phyloP scores from a whole-genome alignment of 495 filamentous ascomycete species.

The Penicillium psychrofluorescens region DNA sequence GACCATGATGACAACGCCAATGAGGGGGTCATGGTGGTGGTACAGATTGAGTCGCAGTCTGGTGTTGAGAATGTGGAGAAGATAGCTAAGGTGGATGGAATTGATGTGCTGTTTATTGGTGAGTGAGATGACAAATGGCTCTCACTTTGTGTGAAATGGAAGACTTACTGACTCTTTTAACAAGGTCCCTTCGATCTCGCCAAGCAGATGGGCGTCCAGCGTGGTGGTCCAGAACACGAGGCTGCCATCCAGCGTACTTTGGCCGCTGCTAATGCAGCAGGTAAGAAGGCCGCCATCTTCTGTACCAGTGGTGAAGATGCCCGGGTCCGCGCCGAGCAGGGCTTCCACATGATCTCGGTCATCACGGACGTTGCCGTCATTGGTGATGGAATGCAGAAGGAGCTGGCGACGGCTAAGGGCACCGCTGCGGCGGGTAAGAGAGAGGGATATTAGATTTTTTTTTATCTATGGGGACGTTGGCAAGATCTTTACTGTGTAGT shows the following conservation, averaged over 20 bases:
- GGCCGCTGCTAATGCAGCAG: conserved; percentile 53
- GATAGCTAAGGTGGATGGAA: conserved; percentile 37
- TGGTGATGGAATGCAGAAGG: conserved; percentile 23
- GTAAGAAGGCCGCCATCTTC: conserved; percentile 75
- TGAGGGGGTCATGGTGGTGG: conserved; percentile 25
- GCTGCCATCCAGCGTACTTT: conserved; percentile 59
- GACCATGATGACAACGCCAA: conserved; percentile 31
- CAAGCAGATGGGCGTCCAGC: conserved; percentile 29
- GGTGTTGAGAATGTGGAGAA: conserved; percentile 43
- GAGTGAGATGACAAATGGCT: not conserved
- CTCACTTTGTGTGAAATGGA: no score
- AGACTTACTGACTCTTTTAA: not conserved
- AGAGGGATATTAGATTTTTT: conserved; percentile 1
- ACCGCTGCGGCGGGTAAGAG: conserved; percentile 1
- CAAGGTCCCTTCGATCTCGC: conserved; percentile 51
- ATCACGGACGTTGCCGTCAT: conserved; percentile 54
- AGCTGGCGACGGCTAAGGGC: conserved; percentile 27
- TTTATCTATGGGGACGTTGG: no score
- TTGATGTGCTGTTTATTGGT: conserved; percentile 39
- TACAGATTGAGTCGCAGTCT: conserved; percentile 41
- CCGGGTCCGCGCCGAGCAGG: conserved; percentile 52
- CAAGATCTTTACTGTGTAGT: no score
- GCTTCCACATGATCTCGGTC: conserved; percentile 71
- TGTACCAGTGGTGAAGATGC: conserved; percentile 62
- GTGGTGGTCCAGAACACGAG: conserved; percentile 37